Base-by-base conservation (phyloP, 208 protist genomes). In the Wallacemonas rigidus region DNA sequence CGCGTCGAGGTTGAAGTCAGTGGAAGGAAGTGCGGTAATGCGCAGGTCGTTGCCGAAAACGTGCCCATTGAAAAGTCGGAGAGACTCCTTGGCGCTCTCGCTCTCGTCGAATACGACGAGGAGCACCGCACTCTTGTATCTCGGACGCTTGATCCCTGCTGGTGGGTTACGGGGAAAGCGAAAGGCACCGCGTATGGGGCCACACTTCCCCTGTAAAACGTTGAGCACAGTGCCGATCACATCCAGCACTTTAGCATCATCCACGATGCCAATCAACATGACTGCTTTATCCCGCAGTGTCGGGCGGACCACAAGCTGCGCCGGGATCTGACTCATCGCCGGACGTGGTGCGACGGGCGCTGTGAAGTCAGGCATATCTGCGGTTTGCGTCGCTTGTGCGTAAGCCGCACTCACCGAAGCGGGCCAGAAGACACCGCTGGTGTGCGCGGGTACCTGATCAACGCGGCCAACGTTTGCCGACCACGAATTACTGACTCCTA, bases 91-190 rank as follows among this genome's bases (percentile, higher is more conserved):
- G 17, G 67, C 73, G 15, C 9, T 65, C 44, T 67, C 73, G 5
- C 40, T 8, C 15, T 47, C 14, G 8, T 57, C 35, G 57, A 77
- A 77, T 2, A 64, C 47, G 17, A 63, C 43, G 14, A 69, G 62
- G 54, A 77, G 57, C 55, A 71, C 65, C 36, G 67, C 64, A 40
- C 45, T 58, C 15, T 26, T 36, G 60, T 77, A 77, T 4, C 35
- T 41, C 11, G 63, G 65, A 2, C 73, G 63, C 36, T 71, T 35
- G 15, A 77, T 60, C 9, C 65, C 45, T 17, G 47, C 11, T 5
- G 73, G 73, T 12, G 73, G 65, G 11, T 38, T 55, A 11, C 53
- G 40, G 2, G 73, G 60, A 67, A 77, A 77, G 3, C 73, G 73
- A 35, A 71, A 63, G 2, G 57, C 73, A 3, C 62, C 73, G 9